phyloP scores from a whole-genome alignment of 2,329 filamentous ascomycete genomes.

The Tolypocladium cylindrosporum region DNA sequence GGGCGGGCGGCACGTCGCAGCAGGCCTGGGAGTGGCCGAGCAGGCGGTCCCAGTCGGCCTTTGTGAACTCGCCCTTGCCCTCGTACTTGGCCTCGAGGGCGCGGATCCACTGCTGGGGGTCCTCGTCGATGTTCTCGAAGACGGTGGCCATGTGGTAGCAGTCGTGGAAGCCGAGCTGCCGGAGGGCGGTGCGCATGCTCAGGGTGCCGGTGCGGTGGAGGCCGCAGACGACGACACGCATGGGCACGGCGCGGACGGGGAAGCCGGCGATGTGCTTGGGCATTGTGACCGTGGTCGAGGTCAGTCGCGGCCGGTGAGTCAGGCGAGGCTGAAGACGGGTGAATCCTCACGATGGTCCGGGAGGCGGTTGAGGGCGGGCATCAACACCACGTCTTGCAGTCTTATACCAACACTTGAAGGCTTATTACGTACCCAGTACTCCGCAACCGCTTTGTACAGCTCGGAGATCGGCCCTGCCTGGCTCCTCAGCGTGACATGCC shows the following conservation, averaged over 20 bases:
- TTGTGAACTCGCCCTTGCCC: slow-evolving; percentile 19
- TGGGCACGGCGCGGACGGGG: slow-evolving; percentile 23
- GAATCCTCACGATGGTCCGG: too few relatives aligned
- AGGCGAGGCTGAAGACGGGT: too few relatives aligned
- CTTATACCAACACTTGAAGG: not conserved
- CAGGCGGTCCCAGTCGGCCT: slow-evolving; percentile 33
- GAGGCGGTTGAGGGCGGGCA: too few relatives aligned
- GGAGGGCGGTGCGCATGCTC: slow-evolving; percentile 16
- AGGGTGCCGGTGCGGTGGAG: slow-evolving; percentile 27
- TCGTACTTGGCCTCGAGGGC: slow-evolving; percentile 22
- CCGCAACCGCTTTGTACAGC: not conserved
- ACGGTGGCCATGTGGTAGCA: slow-evolving; percentile 18
- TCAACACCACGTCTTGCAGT: too few relatives aligned
- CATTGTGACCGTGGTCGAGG: not conserved
- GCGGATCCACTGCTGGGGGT: slow-evolving; percentile 18
- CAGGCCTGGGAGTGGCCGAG: slow-evolving; percentile 39
- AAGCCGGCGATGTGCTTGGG: not conserved
- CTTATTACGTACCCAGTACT: not conserved
- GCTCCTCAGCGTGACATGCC: not conserved
- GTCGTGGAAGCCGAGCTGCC: slow-evolving; percentile 18
- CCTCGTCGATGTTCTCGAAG: slow-evolving; percentile 9
- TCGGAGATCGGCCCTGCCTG: not conserved
- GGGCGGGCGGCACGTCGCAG: slow-evolving; percentile 46
- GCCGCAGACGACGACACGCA: slow-evolving; percentile 29
- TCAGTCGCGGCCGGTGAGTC: too few relatives aligned